A percentile compares a stretch with the other conserved stretches of the same genome.
phyloP scores from a whole-genome alignment of 2,329 filamentous ascomycete species.

The Xylariaceae sp. region DNA sequence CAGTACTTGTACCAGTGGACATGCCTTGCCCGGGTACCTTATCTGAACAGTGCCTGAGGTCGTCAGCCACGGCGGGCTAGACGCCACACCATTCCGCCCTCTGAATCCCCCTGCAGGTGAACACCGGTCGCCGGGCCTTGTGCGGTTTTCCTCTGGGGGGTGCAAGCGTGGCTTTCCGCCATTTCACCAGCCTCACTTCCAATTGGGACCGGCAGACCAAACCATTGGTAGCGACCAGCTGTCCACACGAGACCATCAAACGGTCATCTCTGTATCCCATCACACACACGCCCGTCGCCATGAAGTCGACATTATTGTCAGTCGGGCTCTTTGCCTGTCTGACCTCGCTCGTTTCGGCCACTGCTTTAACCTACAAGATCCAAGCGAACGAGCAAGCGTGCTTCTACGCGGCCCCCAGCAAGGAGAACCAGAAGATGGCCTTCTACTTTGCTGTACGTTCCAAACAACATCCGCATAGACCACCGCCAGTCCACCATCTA shows the following conservation, averaged over 20 bases:
- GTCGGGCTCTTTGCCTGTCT: slow-evolving; percentile 69
- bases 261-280: slow-evolving; percentile 8
- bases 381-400: slow-evolving; percentile 89
- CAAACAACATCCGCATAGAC: slow-evolving; percentile 4
- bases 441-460: slow-evolving; percentile 93
- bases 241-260: slow-evolving; percentile 15
- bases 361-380: slow-evolving; percentile 91
- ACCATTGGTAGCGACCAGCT: slow-evolving; percentile 18
- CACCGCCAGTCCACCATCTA: neutral
- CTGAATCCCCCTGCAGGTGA: too few species aligned
- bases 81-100: too few species aligned
- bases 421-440: slow-evolving; percentile 81
- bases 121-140: too few species aligned
- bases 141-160: too few species aligned
- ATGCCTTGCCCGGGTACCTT: too few species aligned
- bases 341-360: slow-evolving; percentile 70
- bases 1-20: too few species aligned
- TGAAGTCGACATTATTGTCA: slow-evolving; percentile 62
- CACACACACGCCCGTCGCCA: slow-evolving; percentile 39
- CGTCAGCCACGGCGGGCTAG: too few species aligned
- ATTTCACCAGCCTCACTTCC: too few species aligned
- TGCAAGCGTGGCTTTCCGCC: too few species aligned
- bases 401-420: slow-evolving; percentile 80
- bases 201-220: too few species aligned
- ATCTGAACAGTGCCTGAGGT: too few species aligned